Evolutionary conservation across 257 asterid genomes (phyloP), one percentile per base, ranked within the genome.

Genomic region (Nicotiana noctiflora): DNA sequence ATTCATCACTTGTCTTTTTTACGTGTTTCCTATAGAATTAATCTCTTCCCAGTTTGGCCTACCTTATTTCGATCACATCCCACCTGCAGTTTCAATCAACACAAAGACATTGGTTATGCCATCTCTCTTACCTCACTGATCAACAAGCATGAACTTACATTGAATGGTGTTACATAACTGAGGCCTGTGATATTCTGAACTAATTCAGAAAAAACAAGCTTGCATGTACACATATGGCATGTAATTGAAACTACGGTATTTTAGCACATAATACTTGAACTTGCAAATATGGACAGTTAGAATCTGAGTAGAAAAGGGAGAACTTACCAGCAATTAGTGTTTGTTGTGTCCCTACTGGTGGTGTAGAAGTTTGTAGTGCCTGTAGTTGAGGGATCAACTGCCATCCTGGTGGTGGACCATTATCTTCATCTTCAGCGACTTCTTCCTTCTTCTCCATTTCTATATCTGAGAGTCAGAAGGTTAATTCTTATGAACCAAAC

Each of bases 321-420:
- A 44, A 53, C 90, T 81, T 80, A 91, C 96, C 85, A 56, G 86
- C 53, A 78, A 93, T 82, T 74, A 82, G 81, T 23, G 82, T 63
- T 79, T 87, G 79, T 61, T 87, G 81, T 29, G 82, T 76, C 76
- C 62, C 84, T 84, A 83, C 70, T 21, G 88, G 86, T 56, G 90
- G 88, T 64, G 83, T 79, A 52, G 80, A 32, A 64, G 86, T 88
- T 60, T 84, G 89, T 27, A 81, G 80, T 85, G 70, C 79, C 82
- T 84, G 87, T 80, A 75, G 76, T 25, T 86, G 86, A 78, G 90
- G 65, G 59, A 80, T 85, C 2, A 84, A 84, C 82, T 85, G 89
- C 97, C 92, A 92, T 32, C 97, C 94, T 61, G 97, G 97, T 65
- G 97, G 97, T 40, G 97, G 94, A 49, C 93, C 96, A 17, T 89